These are phyloP conservation scores for Lipomyces sp. DNA, from an alignment of 805 yeast species.

Conservation along the genomic window DNA sequence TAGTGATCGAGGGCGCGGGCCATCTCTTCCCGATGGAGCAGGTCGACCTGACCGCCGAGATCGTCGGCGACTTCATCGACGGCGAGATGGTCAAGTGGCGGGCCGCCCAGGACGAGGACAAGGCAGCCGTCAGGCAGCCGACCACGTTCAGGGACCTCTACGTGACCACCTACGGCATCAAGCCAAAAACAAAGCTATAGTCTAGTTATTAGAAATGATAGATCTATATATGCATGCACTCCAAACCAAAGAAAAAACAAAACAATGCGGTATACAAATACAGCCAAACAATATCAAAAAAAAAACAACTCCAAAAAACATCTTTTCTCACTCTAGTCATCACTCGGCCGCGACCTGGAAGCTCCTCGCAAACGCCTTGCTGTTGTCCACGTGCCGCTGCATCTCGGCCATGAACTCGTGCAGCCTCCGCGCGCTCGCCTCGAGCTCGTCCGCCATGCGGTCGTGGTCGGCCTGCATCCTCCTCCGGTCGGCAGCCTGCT, in stretches of 20 bases:
- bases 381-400: slow-evolving; percentile 15
- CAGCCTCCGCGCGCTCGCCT: slow-evolving; percentile 1
- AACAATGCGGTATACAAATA: background rate
- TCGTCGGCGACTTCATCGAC: slow-evolving; percentile 3
- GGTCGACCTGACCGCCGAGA: slow-evolving; percentile 7
- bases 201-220: no score
- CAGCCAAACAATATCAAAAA: background rate
- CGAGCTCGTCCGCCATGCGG: slow-evolving; percentile 8
- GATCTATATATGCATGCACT: background rate
- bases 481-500: background rate
- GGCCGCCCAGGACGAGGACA: background rate
- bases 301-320: background rate
- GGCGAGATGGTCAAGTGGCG: background rate
- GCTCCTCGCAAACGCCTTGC: slow-evolving; percentile 6
- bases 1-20: slow-evolving; percentile 2
- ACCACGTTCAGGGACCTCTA: slow-evolving; percentile 2
- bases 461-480: slow-evolving; percentile 5
- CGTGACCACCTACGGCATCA: background rate
- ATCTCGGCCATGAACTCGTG: slow-evolving; percentile 14
- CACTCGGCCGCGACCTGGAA: no score
- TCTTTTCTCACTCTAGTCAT: no score
- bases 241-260: background rate
- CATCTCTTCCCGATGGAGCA: slow-evolving; percentile 19
- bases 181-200: background rate
- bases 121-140: background rate